Evolutionary conservation across 148 eudicot species (phyloP).

Genomic region (Hydrangea macrophylla): DNA sequence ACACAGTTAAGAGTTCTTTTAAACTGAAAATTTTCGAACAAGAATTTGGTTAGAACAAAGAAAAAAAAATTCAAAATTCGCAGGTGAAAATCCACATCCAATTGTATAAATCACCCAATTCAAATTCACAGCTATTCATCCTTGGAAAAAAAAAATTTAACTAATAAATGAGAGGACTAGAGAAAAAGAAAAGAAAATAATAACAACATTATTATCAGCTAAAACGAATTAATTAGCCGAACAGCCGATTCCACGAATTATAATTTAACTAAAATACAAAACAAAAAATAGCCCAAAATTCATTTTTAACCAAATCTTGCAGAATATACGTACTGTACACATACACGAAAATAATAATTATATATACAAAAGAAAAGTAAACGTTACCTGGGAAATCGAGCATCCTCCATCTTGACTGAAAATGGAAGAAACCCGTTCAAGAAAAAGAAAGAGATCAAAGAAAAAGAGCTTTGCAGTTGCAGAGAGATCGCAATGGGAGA

Average conservation of each 20-base stretch:
- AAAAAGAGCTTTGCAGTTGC: not conserved
- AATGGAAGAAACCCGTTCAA: not conserved
- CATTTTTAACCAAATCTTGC: no score
- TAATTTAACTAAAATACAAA: not conserved
- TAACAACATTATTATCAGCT: slow-evolving; percentile 5
- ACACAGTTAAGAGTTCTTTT: not conserved
- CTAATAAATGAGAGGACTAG: not conserved
- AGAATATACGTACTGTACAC: not conserved
- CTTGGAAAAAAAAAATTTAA: not conserved
- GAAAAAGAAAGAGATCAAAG: slow-evolving; percentile 5
- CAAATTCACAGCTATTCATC: not conserved
- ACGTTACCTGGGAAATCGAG: slow-evolving; percentile 1
- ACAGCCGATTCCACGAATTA: not conserved
- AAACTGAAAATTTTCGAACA: not conserved
- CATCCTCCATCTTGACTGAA: not conserved
- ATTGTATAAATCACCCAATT: not conserved
- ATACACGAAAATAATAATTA: not conserved
- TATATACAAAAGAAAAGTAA: not conserved
- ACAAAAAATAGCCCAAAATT: not conserved
- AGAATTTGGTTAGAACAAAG: not conserved
- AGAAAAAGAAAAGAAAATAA: not conserved
- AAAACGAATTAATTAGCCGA: not conserved
- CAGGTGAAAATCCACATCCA: not conserved
- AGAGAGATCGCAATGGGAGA: slow-evolving; percentile 15
- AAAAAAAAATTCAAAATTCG: not conserved